Conservation (phyloP, 2,329 filamentous ascomycete genomes). For the Westerdykella aurantiaca region DNA sequence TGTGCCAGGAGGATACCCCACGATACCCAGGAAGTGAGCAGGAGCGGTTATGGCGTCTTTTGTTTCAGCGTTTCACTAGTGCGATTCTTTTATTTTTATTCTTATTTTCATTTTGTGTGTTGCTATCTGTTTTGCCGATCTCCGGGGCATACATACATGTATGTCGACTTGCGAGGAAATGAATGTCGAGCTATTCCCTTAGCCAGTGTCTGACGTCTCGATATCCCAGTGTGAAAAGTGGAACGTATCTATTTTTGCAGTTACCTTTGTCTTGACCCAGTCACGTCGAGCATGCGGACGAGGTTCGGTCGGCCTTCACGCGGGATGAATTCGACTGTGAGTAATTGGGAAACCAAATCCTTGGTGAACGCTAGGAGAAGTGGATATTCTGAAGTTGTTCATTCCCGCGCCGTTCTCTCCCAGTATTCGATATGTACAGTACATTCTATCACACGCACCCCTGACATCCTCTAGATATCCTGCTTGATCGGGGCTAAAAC, state of each 20-base stretch:
- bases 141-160: no score
- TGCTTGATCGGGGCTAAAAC: neutral
- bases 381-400: neutral
- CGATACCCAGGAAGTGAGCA: neutral
- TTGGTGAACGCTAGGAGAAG: neutral
- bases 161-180: no score
- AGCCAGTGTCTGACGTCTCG: no score
- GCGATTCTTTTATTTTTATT: no score
- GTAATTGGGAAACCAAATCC: neutral
- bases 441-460: neutral
- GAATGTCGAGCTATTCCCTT: no score
- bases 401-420: neutral
- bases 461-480: neutral
- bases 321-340: neutral
- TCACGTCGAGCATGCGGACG: no score
- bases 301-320: no score
- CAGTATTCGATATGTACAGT: neutral
- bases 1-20: conserved; percentile 62
- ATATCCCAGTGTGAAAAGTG: no score
- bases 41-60: neutral
- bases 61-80: neutral
- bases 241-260: no score
- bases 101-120: no score
- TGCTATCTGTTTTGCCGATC: no score
- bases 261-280: no score